Evolutionary conservation across 805 yeast genomes (phyloP).

Genomic region (Saccharomycopsis selenospora): DNA sequence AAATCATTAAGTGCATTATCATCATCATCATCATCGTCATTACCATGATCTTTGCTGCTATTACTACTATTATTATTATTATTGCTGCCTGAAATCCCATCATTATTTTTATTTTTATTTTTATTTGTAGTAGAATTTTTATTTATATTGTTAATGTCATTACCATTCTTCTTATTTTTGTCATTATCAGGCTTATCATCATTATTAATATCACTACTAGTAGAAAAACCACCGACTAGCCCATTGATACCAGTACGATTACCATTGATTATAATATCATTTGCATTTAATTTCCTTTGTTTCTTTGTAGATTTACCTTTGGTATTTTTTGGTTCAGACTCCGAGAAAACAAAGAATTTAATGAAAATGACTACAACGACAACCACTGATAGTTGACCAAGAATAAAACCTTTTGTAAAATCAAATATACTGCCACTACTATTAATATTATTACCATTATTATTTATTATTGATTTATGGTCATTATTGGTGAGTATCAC

Average conservation of each 20-base stretch:
- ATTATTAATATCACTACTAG: slow-evolving; percentile 19
- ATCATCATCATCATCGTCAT: slow-evolving; percentile 21
- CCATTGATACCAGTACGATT: slow-evolving; percentile 9
- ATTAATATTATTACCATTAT: neutral
- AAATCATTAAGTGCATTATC: slow-evolving; percentile 22
- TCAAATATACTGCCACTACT: slow-evolving; percentile 4
- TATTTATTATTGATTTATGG: neutral
- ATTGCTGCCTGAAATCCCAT: slow-evolving; percentile 24
- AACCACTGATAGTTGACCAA: slow-evolving; percentile 71
- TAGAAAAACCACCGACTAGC: slow-evolving; percentile 22
- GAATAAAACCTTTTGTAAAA: slow-evolving; percentile 65
- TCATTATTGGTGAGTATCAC: neutral
- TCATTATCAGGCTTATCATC: slow-evolving; percentile 27
- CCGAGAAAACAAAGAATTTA: slow-evolving; percentile 72
- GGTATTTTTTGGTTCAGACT: slow-evolving; percentile 37
- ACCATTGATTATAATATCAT: slow-evolving; percentile 21
- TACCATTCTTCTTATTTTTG: slow-evolving; percentile 23
- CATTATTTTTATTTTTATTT: slow-evolving; percentile 27
- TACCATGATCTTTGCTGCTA: slow-evolving; percentile 20
- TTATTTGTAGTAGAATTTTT: neutral
- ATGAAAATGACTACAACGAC: slow-evolving; percentile 55
- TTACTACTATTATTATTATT: slow-evolving; percentile 25
- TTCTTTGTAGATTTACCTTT: slow-evolving; percentile 29
- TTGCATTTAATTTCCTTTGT: slow-evolving; percentile 24
- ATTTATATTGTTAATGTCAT: slow-evolving; percentile 7